Evolutionary conservation across 495 filamentous ascomycete species (phyloP).

Genomic region (Daldinia concentrica): DNA sequence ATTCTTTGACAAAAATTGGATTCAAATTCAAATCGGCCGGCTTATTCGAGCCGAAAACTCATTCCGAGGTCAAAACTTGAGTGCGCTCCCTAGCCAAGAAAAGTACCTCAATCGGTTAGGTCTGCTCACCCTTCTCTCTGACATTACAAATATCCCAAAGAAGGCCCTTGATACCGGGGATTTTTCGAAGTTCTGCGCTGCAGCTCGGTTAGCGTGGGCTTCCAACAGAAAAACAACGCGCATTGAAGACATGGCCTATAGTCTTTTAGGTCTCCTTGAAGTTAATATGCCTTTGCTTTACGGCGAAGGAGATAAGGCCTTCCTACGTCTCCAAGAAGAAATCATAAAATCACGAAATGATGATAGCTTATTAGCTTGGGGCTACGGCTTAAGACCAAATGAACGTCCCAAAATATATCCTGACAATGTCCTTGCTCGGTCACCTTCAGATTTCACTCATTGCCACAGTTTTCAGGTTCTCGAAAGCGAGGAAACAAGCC

Average conservation of each 20-base stretch:
- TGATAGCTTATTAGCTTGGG: constrained; percentile 39
- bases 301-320: constrained; percentile 43
- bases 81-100: not conserved
- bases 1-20: constrained; percentile 22
- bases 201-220: constrained; percentile 21
- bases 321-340: constrained; percentile 42
- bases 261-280: constrained; percentile 44
- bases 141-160: constrained; percentile 24
- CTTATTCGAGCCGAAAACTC: not conserved
- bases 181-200: constrained; percentile 21
- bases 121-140: constrained; percentile 16
- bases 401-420: not conserved
- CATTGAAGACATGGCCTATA: constrained; percentile 45
- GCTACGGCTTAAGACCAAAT: constrained; percentile 1
- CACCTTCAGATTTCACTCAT: constrained; percentile 20
- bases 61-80: not conserved
- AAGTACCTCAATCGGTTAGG: constrained; percentile 3
- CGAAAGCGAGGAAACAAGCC: constrained; percentile 14
- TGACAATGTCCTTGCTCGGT: constrained; percentile 20
- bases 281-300: constrained; percentile 47
- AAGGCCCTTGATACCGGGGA: constrained; percentile 13
- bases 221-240: constrained; percentile 36
- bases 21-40: constrained; percentile 4
- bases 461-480: constrained; percentile 21
- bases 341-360: constrained; percentile 39